Evolutionary conservation across 495 filamentous ascomycete genomes (phyloP), one percentile per base, ranked within the genome.

Genomic region (Chaetomium cochliodes): DNA sequence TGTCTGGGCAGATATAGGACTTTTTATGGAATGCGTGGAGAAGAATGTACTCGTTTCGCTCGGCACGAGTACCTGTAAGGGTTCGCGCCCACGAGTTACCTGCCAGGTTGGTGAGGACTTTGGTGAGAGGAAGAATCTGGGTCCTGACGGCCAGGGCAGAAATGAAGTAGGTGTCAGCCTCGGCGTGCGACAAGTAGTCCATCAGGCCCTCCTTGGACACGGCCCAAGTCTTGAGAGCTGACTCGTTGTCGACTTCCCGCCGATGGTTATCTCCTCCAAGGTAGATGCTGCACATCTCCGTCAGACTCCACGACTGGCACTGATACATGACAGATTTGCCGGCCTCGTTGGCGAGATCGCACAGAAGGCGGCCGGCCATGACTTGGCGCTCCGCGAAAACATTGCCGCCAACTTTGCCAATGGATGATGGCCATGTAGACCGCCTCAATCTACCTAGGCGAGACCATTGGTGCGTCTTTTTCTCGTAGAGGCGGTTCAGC

Each of bases 31-130:
- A 98, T 72, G 97, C 93, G 71, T 98, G 94, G 1, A 98, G 86
- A 63, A 98, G 70, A 90, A 98, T 98, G 81, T 97, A 98, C 79
- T 98, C 94, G 76, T 98, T 98, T 12, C 94, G 91, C 77, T 98
- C 94, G 3, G 94, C 94, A 67, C 94, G 88, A 16, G 94, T 98
- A 70, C 94, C 94, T 53, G 90, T 96, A 16, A 98, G 80, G 0
- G 94, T 98, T 72, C 94, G 86, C 59, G 93, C 96, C 94, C 94
- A 98, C 13, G 94, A 98, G 75, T 98, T 98, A 64, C 94, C 94
- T 47, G 94, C 94, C 71, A 98, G 84, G 71, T 98, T 97, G 20
- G 94, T 98, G 63, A 98, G 83, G 46, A 97, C 89, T 73, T 96
- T 98, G 18, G 92, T 96, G 46, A 98, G 82, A 28, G 94, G 90